Base-by-base conservation (phyloP, 805 yeast species). In the Kuraishia cidri region DNA sequence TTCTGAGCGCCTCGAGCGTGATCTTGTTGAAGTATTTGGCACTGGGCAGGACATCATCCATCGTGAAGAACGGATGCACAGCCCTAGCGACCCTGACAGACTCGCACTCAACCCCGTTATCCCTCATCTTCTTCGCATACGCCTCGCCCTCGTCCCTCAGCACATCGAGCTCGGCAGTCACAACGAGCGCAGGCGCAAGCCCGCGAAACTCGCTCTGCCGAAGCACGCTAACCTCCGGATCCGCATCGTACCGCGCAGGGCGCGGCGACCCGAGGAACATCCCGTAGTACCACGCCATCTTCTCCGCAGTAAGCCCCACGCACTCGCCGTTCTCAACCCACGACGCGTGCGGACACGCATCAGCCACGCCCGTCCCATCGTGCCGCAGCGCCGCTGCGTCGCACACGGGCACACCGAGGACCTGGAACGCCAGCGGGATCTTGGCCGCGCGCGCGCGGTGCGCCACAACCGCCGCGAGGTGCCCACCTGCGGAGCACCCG, bases 401-500 rank as follows among this genome's bases (percentile, higher is more conserved):
- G 14, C 58, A 53, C 11, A 58, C 62, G 2, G 66, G 64, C n/a
- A 62, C 66, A 19, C 60, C 52, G 44, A 60, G 46, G 23, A 63
- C 39, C 37, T 63, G 69, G 34, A 51, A 50, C 15, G 39, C 43
- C 12, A 60, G 32, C 7, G 53, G 48, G 17, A 44, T 37, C 20
- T 34, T 48, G 30, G 48, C 43, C 34, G 50, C 50, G 15, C 48
- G 37, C 12, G 46, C 44, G 33, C 42, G 37, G 32, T 53, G 58
- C 21, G 47, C 35, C 22, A 54, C 36, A 10, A 47, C 15, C 1
- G 56, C 60, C 13, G 59, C 45, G 30, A 55, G 41, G 35, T 54
- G 48, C 3, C 60, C 59, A 9, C 60, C 60, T n/a, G 70, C 69
- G 6, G 69, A 64, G 8, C 62, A 56, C 2, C 71, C 70, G 7